A percentile compares a stretch with the other conserved stretches of the same genome.
Evolutionary conservation across 1,284 basidiomycete species (phyloP).

Genomic region (Bondarzewia mesenterica): DNA sequence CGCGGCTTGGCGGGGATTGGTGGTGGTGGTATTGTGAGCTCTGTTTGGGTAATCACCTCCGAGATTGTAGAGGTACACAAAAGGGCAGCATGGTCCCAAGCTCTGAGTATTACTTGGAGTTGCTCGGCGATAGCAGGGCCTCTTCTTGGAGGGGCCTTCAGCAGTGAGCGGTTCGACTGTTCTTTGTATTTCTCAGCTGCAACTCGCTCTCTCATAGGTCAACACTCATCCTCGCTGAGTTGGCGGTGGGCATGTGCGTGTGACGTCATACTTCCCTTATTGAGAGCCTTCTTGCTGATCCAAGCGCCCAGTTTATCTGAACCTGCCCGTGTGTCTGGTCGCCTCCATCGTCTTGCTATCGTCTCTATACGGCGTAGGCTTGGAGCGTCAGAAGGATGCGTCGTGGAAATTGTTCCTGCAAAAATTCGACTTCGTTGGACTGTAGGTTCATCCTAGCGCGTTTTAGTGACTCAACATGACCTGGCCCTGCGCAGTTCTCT

Average conservation of each 20-base stretch:
- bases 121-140: conserved; percentile 76
- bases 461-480: conserved; percentile 5
- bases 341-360: conserved; percentile 48
- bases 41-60: conserved; percentile 76
- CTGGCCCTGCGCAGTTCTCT: conserved; percentile 36
- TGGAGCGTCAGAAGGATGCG: conserved; percentile 35
- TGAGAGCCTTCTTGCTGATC: background rate
- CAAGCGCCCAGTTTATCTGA: conserved; percentile 55
- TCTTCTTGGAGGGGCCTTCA: conserved; percentile 69
- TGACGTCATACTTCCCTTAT: conserved; percentile 3
- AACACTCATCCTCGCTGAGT: conserved; percentile 26
- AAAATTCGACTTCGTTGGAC: conserved; percentile 66
- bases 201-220: conserved; percentile 13
- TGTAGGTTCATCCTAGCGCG: conserved; percentile 39
- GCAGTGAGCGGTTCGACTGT: conserved; percentile 36
- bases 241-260: conserved; percentile 80
- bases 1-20: conserved; percentile 63
- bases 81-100: conserved; percentile 75
- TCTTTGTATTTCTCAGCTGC: background rate
- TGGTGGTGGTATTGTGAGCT: conserved; percentile 72
- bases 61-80: conserved; percentile 63
- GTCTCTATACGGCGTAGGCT: conserved; percentile 47
- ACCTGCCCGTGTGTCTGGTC: conserved; percentile 63
- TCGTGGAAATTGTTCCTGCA: conserved; percentile 47
- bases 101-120: conserved; percentile 74